Evolutionary conservation across 495 filamentous ascomycete genomes (phyloP).

Genomic region (Amniculicola lignicola): DNA sequence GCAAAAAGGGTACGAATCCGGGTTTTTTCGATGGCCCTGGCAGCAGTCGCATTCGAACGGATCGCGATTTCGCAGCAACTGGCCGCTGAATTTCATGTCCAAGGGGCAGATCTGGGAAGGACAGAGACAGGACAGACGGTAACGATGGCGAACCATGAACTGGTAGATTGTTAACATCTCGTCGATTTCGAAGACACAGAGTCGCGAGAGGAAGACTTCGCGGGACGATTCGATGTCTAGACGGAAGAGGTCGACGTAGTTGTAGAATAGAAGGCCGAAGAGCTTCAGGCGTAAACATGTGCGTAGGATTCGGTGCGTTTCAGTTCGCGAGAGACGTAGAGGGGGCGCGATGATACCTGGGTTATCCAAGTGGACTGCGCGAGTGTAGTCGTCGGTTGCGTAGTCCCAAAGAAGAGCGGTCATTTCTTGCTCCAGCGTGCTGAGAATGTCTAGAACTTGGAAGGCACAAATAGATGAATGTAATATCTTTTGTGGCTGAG

Average conservation of each 20-base stretch:
- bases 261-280: conserved; percentile 1
- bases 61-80: too few species aligned
- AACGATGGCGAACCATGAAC: too few species aligned
- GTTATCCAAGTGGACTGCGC: not conserved
- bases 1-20: too few species aligned
- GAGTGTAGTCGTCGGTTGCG: not conserved
- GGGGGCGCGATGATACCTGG: not conserved
- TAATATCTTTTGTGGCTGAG: not conserved
- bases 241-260: not conserved
- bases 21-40: too few species aligned
- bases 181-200: too few species aligned
- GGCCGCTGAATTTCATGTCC: too few species aligned
- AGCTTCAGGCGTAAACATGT: not conserved
- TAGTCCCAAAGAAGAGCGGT: not conserved
- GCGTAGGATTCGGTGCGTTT: not conserved
- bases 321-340: not conserved
- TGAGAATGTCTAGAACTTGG: not conserved
- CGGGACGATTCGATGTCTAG: too few species aligned
- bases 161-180: too few species aligned
- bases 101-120: too few species aligned
- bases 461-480: not conserved
- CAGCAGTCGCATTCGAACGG: too few species aligned
- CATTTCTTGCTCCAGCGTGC: not conserved
- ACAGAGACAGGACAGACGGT: too few species aligned
- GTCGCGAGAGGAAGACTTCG: too few species aligned